phyloP scores from a whole-genome alignment of 2,329 filamentous ascomycete genomes.

The Pseudogymnoascus sp. region DNA sequence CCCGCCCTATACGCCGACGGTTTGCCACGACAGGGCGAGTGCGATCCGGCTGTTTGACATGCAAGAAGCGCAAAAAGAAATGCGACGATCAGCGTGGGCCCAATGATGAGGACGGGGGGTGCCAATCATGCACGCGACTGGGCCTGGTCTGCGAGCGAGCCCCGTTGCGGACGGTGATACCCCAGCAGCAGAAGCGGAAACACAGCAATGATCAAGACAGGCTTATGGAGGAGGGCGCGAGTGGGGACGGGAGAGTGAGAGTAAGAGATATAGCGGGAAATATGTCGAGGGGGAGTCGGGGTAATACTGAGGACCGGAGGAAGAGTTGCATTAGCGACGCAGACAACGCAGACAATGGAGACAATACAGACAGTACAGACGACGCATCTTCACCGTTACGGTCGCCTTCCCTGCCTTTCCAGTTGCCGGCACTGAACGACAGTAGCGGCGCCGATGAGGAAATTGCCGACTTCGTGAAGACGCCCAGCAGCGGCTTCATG shows the following conservation, averaged over 20 bases:
- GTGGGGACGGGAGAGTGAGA: not conserved
- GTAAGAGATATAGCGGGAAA: not conserved
- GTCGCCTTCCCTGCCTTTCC: not conserved
- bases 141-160: constrained; percentile 11
- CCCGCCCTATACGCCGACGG: constrained; percentile 10
- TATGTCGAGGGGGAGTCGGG: not conserved
- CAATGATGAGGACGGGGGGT: not conserved
- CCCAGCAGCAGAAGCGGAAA: not conserved
- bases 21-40: constrained; percentile 13
- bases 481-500: constrained; percentile 7
- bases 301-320: not conserved
- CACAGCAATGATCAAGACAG: not conserved
- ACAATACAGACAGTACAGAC: not conserved
- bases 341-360: not conserved
- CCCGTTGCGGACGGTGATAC: constrained; percentile 11
- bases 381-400: not conserved
- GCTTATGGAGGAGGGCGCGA: not conserved
- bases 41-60: constrained; percentile 9
- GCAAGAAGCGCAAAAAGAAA: constrained; percentile 10
- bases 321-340: not conserved
- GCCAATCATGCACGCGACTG: constrained; percentile 10
- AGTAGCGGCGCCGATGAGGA: not conserved
- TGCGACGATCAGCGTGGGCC: constrained; percentile 7
- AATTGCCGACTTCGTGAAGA: not conserved
- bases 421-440: not conserved